phyloP scores from a whole-genome alignment of 768 basidiomycete species.

The Wakefieldia striispora region DNA sequence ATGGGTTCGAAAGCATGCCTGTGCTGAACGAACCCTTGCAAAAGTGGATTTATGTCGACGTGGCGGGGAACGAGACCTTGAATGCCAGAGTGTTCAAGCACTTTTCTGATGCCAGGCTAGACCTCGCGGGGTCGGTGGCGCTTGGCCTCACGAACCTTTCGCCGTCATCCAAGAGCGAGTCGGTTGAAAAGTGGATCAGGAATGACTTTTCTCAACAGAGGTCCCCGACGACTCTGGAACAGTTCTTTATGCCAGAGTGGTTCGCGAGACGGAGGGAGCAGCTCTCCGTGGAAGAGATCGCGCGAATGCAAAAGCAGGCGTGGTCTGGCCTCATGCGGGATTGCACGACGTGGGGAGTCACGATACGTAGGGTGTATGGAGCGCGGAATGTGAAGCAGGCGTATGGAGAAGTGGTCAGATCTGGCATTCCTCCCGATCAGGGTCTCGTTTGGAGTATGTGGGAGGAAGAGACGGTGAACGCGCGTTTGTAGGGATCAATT shows the following conservation, averaged over 20 bases:
- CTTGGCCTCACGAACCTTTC: slow-evolving; percentile 59
- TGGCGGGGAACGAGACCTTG: slow-evolving; percentile 54
- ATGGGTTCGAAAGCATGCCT: slow-evolving; percentile 35
- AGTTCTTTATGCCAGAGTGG: slow-evolving; percentile 74
- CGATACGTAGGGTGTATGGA: slow-evolving; percentile 48
- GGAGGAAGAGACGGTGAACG: slow-evolving; percentile 33
- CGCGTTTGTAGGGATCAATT: slow-evolving; percentile 11
- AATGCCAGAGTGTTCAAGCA: slow-evolving; percentile 45
- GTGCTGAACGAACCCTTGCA: slow-evolving; percentile 30
- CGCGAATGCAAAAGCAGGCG: slow-evolving; percentile 47
- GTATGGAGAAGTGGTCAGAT: slow-evolving; percentile 45
- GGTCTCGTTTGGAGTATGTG: slow-evolving; percentile 69
- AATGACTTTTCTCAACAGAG: slow-evolving; percentile 31
- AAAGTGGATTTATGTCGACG: slow-evolving; percentile 61
- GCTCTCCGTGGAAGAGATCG: slow-evolving; percentile 46
- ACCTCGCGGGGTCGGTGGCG: slow-evolving; percentile 41
- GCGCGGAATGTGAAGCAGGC: slow-evolving; percentile 44
- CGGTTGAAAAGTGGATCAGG: slow-evolving; percentile 37
- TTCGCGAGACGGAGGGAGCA: slow-evolving; percentile 51
- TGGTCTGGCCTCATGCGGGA: slow-evolving; percentile 63
- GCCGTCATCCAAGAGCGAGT: slow-evolving; percentile 38
- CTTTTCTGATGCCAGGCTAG: slow-evolving; percentile 26
- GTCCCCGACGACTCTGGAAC: slow-evolving; percentile 34
- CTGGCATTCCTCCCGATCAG: slow-evolving; percentile 50
- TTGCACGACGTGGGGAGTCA: slow-evolving; percentile 50